Evolutionary conservation across 345 rosid genomes (phyloP).

Genomic region (Hypericum androsaemum): DNA sequence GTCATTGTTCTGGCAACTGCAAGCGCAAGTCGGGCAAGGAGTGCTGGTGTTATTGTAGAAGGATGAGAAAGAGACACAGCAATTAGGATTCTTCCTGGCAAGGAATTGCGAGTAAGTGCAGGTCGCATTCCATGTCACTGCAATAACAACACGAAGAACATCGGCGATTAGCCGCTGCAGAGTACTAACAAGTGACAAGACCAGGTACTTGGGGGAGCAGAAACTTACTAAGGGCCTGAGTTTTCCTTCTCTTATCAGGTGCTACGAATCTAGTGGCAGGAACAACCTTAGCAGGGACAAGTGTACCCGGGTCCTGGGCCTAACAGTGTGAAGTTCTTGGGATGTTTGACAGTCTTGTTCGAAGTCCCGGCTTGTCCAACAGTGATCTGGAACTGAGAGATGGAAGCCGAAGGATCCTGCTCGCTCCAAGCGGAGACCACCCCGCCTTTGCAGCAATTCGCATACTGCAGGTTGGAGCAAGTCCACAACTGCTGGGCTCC

Average conservation of each 20-base stretch:
- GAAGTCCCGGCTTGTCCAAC: slow-evolving; percentile 73
- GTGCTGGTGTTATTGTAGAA: slow-evolving; percentile 79
- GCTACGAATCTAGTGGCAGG: slow-evolving; percentile 55
- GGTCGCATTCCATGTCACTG: slow-evolving; percentile 93
- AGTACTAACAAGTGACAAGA: not conserved
- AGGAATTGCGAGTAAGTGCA: slow-evolving; percentile 87
- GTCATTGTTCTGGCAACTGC: slow-evolving; percentile 66
- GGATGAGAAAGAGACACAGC: slow-evolving; percentile 83
- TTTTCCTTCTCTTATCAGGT: slow-evolving; percentile 49
- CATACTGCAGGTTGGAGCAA: slow-evolving; percentile 65
- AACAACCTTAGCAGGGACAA: slow-evolving; percentile 65
- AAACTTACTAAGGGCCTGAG: slow-evolving; percentile 72
- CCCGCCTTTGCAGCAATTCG: slow-evolving; percentile 92
- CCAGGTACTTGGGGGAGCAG: not conserved
- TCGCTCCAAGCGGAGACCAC: slow-evolving; percentile 59
- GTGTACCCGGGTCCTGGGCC: slow-evolving; percentile 89
- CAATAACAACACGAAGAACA: slow-evolving; percentile 5
- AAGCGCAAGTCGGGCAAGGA: slow-evolving; percentile 75
- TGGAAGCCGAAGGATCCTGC: slow-evolving; percentile 60
- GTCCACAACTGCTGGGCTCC: slow-evolving; percentile 59
- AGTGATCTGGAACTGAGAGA: slow-evolving; percentile 65
- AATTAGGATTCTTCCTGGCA: slow-evolving; percentile 63
- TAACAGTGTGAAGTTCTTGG: slow-evolving; percentile 74
- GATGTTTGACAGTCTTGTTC: slow-evolving; percentile 72
- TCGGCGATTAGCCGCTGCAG: not conserved